Conservation (phyloP, 352 stramenopile species). For the Phytophthora chlamydospora region DNA sequence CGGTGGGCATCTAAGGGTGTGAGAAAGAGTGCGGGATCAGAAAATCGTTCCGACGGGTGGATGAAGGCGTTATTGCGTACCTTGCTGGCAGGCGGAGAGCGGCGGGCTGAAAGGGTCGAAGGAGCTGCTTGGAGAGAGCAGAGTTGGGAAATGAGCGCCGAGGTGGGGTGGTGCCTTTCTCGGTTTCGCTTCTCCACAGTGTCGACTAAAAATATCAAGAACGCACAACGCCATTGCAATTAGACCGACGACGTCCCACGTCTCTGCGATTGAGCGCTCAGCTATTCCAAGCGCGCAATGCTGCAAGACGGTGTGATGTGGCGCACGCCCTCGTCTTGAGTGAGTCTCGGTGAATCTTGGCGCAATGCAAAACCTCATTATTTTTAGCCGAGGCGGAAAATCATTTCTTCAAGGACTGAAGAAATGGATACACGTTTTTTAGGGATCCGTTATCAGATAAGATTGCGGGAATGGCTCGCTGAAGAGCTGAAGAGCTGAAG, state of each 20-base stretch:
- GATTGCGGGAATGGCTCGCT: no score
- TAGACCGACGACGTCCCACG: constrained; percentile 1
- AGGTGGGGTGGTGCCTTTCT: constrained; percentile 25
- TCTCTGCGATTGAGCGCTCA: constrained; percentile 9
- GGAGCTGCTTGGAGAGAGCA: constrained; percentile 12
- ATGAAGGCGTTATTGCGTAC: constrained; percentile 4
- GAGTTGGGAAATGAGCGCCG: constrained; percentile 30
- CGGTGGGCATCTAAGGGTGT: constrained; percentile 55
- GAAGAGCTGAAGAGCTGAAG: no score
- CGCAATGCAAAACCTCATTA: neutral
- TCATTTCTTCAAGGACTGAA: no score
- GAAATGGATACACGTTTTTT: no score
- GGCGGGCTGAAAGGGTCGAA: constrained; percentile 5
- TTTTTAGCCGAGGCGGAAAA: no score
- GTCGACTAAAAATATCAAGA: constrained; percentile 32
- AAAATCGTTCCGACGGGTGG: neutral
- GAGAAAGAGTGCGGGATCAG: constrained; percentile 9
- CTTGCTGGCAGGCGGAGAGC: constrained; percentile 12
- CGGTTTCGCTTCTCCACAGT: constrained; percentile 10
- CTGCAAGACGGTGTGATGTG: no score
- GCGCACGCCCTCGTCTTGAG: no score
- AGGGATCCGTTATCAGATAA: no score
- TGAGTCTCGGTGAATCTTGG: constrained; percentile 5
- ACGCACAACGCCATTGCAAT: neutral
- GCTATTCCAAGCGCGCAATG: constrained; percentile 15